Percentiles rank a stretch among this genome's conserved stretches.
These are phyloP conservation scores for Ustilaginoidea virens DNA, from an alignment of 2,329 filamentous ascomycete genomes.

Conservation along the genomic window DNA sequence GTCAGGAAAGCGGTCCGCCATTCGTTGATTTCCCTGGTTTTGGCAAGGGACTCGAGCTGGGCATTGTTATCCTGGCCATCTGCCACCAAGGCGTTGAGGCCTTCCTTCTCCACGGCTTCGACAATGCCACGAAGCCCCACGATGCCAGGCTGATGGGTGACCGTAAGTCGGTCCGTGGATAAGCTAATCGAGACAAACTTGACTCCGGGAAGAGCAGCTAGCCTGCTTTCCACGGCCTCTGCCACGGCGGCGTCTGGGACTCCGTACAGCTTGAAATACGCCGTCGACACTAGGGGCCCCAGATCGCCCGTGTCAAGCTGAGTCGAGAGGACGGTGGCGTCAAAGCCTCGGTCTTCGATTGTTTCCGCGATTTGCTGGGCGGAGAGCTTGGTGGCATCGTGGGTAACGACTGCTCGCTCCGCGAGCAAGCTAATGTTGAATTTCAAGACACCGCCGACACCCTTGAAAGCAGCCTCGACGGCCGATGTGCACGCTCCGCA, in stretches of 20 bases:
- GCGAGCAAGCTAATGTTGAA: constrained; percentile 94
- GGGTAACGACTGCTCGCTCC: constrained; percentile 77
- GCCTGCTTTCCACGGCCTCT: constrained; percentile 49
- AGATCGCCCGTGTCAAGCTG: constrained; percentile 41
- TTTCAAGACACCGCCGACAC: constrained; percentile 61
- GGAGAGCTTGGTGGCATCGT: constrained; percentile 57
- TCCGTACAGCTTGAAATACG: constrained; percentile 77
- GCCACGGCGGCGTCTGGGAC: constrained; percentile 58
- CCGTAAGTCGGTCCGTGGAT: constrained; percentile 54
- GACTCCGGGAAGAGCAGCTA: constrained; percentile 55
- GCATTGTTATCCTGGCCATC: constrained; percentile 94
- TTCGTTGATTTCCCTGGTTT: constrained; percentile 90
- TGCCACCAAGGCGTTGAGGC: constrained; percentile 77
- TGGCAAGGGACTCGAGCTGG: constrained; percentile 86
- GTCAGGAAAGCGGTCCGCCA: constrained; percentile 72
- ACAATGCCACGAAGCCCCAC: constrained; percentile 74
- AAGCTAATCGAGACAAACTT: constrained; percentile 59
- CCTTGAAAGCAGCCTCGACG: constrained; percentile 65
- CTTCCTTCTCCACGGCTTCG: constrained; percentile 63
- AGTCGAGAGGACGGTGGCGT: constrained; percentile 68
- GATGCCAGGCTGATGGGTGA: constrained; percentile 55
- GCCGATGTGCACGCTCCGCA: constrained; percentile 82
- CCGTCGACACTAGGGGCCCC: constrained; percentile 39
- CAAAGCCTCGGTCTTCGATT: constrained; percentile 84
- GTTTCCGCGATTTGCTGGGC: constrained; percentile 63